Evolutionary conservation across 768 basidiomycete genomes (phyloP).

Genomic region (Neoboletus magnificus): DNA sequence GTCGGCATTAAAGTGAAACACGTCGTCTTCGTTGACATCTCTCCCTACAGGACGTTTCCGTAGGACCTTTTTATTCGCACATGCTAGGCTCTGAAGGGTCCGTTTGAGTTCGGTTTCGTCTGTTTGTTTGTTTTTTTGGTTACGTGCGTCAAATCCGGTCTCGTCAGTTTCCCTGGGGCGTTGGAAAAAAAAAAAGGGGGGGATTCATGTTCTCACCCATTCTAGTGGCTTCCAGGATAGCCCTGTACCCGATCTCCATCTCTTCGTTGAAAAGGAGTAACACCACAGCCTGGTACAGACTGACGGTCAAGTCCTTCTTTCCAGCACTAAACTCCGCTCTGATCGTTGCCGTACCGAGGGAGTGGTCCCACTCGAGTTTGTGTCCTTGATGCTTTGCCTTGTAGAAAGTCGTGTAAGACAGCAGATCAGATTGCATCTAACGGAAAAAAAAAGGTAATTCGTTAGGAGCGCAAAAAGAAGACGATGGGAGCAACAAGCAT

Average conservation of each 20-base stretch:
- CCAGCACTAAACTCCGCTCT: slow-evolving; percentile 64
- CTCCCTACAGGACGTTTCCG: slow-evolving; percentile 73
- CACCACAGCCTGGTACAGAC: slow-evolving; percentile 86
- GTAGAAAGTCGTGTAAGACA: slow-evolving; percentile 67
- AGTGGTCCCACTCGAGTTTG: slow-evolving; percentile 81
- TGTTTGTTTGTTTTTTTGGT: slow-evolving; percentile 46
- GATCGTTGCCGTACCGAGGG: slow-evolving; percentile 79
- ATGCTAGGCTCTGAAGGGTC: slow-evolving; percentile 89
- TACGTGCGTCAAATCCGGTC: not conserved
- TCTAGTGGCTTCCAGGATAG: slow-evolving; percentile 63
- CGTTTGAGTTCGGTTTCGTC: slow-evolving; percentile 72
- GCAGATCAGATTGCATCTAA: slow-evolving; percentile 74
- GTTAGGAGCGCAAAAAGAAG: slow-evolving; percentile 6
- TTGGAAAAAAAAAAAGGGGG: too few species aligned
- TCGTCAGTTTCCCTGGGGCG: not conserved
- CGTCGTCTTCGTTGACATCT: slow-evolving; percentile 73
- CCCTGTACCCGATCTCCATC: slow-evolving; percentile 54
- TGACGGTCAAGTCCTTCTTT: slow-evolving; percentile 85
- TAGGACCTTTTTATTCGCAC: slow-evolving; percentile 86
- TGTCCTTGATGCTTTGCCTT: slow-evolving; percentile 72
- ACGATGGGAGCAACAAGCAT: slow-evolving; percentile 16
- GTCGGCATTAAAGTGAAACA: slow-evolving; percentile 76
- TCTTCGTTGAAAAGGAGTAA: slow-evolving; percentile 82
- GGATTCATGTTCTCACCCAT: slow-evolving; percentile 56
- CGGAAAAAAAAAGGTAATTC: slow-evolving; percentile 2